Evolutionary conservation across 441 rosid species (phyloP), one percentile per base, ranked within the genome.

Genomic region (Populus hybrid): DNA sequence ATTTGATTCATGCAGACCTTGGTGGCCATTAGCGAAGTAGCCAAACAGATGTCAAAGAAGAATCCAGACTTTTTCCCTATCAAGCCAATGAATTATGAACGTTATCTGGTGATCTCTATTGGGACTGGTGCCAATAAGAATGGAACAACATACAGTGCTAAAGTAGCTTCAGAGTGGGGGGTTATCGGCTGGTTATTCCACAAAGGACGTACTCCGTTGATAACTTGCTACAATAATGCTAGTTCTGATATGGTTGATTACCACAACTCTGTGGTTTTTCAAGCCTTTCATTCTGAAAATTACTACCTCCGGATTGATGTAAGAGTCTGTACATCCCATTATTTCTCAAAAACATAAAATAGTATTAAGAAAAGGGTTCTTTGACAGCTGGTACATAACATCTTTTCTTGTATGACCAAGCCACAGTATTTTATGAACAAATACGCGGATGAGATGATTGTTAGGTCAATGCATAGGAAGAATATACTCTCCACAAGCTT

Each of bases 221-320:
- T 90, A 4, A 90, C 90, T 79, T 87, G 86, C 74, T 94, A 86
- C 73, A 82, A 38, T 35, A 86, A 90, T 81, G 91, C 95, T 6
- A 87, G 92, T 21, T 79, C 86, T 1, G 93, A 92, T 77, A 89
- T 92, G 95, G 96, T 94, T 64, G 91, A 94, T 71, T 86, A 81
- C 66, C 92, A 91, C 76, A 84, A 88, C 46, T 78, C 83, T 50
- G 80, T 81, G 1, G 86, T 89, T 9, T 92, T 92, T 64, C 81
- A 84, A 79, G 94, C 93, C 57, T 89, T 91, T 66, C 85, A 78
- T 53, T 88, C 94, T 4, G 85, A 88, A 68, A 70, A 84, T 16
- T 88, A 87, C 78, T 90, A 91, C 75, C 90, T 90, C 23, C 86
- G 94, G 7, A 85, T 90, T 71, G 90, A 90, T 83, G 94, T 91